Evolutionary conservation across 345 rosid species (phyloP), one percentile per base, ranked within the genome.

Genomic region (Arabidopsis suecica): DNA sequence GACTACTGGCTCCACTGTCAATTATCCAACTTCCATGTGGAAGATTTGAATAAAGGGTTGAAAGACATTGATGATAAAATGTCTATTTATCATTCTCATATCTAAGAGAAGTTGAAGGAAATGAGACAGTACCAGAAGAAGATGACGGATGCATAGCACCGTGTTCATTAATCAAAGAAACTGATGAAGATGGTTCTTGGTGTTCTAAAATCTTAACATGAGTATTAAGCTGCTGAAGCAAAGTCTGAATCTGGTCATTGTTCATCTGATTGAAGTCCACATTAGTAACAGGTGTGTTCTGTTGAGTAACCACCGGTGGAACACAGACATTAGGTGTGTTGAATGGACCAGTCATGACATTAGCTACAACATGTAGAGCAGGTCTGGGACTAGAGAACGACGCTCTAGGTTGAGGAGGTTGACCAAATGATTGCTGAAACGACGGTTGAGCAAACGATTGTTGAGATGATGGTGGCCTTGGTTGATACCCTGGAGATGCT

Each of bases 211-310:
- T n/a, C 5, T 7, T 1, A 5, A 25, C 34, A 3, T 11, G 34
- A 4, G 9, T n/a, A 23, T 0, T 53, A 0, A 53, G n/a, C 5
- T 53, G 58, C 0, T 53, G 34, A 0, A 53, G 0, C 1, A 53
- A 2, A 5, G 9, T 4, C 0, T 25, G 16, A 0, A 25, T 0
- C 1, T 55, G 37, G 0, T 55, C 60, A 0, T 3, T 1, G 0
- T 6, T 55, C 1, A 55, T 0, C 0, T 13, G 2, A 3, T 4
- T 30, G 0, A 55, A 0, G 6, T 55, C 37, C 9, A 55, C 5
- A 30, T 30, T 55, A 11, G 4, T 11, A 13, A 5, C 3, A 44
- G 49, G 1, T 16, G 18, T 16, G 18, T 16, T 16, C 18, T 16
- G 18, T 16, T 16, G 18, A 16, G 18, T 16, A 16, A 16, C 18